Evolutionary conservation across 352 stramenopile species (phyloP).

Genomic region (Phytopythium cucurbitacearum): DNA sequence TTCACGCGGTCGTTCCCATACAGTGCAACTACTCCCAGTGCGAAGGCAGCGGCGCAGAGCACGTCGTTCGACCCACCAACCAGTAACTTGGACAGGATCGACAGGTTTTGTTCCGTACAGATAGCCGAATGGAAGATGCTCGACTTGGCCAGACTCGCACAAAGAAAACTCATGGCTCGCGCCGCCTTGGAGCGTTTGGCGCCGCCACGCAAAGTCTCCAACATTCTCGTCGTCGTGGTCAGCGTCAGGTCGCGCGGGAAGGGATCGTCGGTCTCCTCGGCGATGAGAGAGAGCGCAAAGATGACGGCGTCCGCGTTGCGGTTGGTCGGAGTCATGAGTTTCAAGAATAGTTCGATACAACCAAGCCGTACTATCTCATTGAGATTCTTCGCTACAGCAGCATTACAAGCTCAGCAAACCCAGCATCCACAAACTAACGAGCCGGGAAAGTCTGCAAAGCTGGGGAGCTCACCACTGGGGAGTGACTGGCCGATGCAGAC

Average conservation of each 20-base stretch:
- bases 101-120: conserved; percentile 50
- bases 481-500: conserved; percentile 52
- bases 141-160: conserved; percentile 51
- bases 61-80: conserved; percentile 50
- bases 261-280: conserved; percentile 42
- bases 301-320: conserved; percentile 40
- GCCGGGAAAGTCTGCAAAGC: background rate
- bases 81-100: conserved; percentile 63
- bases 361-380: conserved; percentile 39
- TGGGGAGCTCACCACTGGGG: conserved; percentile 33
- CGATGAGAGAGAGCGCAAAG: conserved; percentile 53
- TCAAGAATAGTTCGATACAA: conserved; percentile 54
- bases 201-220: conserved; percentile 62
- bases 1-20: conserved; percentile 30
- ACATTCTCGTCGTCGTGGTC: conserved; percentile 27
- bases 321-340: conserved; percentile 38
- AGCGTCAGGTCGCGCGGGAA: conserved; percentile 47
- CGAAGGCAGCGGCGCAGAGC: conserved; percentile 41
- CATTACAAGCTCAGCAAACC: background rate
- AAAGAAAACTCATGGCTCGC: conserved; percentile 50
- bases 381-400: conserved; percentile 45
- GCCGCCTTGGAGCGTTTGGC: conserved; percentile 54
- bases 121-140: conserved; percentile 36
- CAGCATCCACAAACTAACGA: background rate
- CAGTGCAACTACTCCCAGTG: conserved; percentile 42